Conservation (phyloP, 495 filamentous ascomycete species). For the Daldinia vernicosa region DNA sequence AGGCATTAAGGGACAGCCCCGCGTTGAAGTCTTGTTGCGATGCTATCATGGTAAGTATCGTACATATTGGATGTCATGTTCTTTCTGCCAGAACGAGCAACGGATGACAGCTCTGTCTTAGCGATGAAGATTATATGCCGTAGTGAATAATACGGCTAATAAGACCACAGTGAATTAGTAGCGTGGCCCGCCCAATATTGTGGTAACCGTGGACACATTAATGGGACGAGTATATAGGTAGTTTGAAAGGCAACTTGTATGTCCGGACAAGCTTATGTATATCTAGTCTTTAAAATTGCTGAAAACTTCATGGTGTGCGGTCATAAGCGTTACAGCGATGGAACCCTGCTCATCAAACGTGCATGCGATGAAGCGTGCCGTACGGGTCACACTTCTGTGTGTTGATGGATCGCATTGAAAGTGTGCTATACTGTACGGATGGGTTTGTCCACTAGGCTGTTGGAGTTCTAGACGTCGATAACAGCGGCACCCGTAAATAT, state of each 20-base stretch:
- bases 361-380: slow-evolving; percentile 27
- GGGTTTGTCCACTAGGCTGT: slow-evolving; percentile 6
- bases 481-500: slow-evolving; percentile 38
- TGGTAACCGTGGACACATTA: neutral
- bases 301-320: slow-evolving; percentile 7
- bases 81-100: neutral
- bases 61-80: neutral
- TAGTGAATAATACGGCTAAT: neutral
- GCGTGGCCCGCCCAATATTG: neutral
- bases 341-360: slow-evolving; percentile 33
- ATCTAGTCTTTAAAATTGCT: slow-evolving; percentile 14
- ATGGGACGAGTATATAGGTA: neutral
- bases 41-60: slow-evolving; percentile 10
- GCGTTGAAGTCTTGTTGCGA: slow-evolving; percentile 31
- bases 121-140: neutral
- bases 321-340: slow-evolving; percentile 26
- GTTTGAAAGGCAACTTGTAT: slow-evolving; percentile 17
- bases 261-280: slow-evolving; percentile 37
- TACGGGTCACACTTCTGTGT: slow-evolving; percentile 7
- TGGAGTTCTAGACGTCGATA: slow-evolving; percentile 36
- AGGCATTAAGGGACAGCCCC: slow-evolving; percentile 39
- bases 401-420: slow-evolving; percentile 17
- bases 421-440: slow-evolving; percentile 16
- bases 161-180: slow-evolving; percentile 1
- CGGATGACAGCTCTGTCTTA: neutral